Evolutionary conservation across 345 rosid genomes (phyloP).

Genomic region (Angophora floribunda): DNA sequence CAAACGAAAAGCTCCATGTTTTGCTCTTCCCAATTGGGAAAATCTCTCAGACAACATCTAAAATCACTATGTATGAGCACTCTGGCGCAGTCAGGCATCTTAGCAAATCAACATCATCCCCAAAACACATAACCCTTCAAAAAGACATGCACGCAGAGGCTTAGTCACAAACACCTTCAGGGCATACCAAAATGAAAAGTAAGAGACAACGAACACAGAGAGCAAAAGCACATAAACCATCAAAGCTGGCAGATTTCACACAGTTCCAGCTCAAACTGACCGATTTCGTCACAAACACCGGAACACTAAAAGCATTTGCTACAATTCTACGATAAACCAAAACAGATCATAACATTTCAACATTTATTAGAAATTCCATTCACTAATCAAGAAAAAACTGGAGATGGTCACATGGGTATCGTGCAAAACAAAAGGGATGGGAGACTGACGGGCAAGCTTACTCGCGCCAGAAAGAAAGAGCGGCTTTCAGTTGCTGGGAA

Average conservation of each 20-base stretch:
- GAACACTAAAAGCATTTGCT: background rate
- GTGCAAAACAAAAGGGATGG: background rate
- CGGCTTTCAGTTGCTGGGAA: background rate
- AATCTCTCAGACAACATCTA: background rate
- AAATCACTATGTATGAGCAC: background rate
- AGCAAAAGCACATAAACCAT: background rate
- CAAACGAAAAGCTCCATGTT: background rate
- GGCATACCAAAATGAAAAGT: background rate
- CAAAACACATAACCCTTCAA: background rate
- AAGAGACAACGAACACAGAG: background rate
- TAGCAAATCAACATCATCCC: background rate
- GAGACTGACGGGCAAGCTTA: background rate
- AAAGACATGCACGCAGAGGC: background rate
- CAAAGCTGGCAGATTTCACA: background rate
- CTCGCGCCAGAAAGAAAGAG: background rate
- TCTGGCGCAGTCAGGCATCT: background rate
- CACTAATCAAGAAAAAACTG: background rate
- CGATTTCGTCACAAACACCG: background rate
- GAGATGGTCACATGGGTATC: background rate
- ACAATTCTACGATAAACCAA: rapidly evolving
- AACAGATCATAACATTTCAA: background rate
- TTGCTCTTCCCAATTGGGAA: background rate
- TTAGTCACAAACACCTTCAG: conserved; percentile 18
- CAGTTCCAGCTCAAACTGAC: background rate
- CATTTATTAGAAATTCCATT: background rate